Evolutionary conservation across 2,329 filamentous ascomycete species (phyloP), one percentile per base, ranked within the genome.

Genomic region (Diplocarpon rosae): DNA sequence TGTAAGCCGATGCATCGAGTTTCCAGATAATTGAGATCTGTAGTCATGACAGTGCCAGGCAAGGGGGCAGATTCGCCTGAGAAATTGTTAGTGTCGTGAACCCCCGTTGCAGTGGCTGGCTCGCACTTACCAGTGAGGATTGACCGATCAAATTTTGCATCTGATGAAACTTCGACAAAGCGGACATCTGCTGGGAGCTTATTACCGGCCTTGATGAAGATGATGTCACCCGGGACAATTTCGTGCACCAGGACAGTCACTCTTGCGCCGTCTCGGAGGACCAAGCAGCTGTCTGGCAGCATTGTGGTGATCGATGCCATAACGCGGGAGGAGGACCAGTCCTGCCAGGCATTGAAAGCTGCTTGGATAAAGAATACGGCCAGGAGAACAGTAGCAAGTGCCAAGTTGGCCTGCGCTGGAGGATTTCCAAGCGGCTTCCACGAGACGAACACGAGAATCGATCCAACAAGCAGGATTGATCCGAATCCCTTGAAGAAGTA

Each of bases 401-500:
- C 84, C 52, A 78, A 54, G 58, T 90, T 89, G 6, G 84, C 82
- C 12, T 73, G 55, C 0, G 78, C 72, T 2, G 84, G 83, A n/a
- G 83, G 83, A 9, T 83, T 58, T 4, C 83, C 83, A 0, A 89
- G 72, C 0, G 84, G 85, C 51, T 76, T 80, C 83, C 83, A 89
- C 2, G 83, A 77, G 46, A 89, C 66, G 56, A 88, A 86, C 39
- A 89, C 83, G 2, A 89, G 70, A 30, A 88, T 73, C 15, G 74
- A 69, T 14, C 81, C 83, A 2, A 79, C 58, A 6, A 88, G 70
- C 3, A 89, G 69, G 40, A 90, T 76, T 1, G 76, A 70, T 2
- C 84, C 83, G 53, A 89, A 90, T 1, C 84, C 84, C 52, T 80
- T 80, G 65, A 87, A 87, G 55, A 88, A 78, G 63, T 89, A 89